These are phyloP conservation scores for Rosa chinensis DNA, from an alignment of 306 rosid species.

Conservation along the genomic window DNA sequence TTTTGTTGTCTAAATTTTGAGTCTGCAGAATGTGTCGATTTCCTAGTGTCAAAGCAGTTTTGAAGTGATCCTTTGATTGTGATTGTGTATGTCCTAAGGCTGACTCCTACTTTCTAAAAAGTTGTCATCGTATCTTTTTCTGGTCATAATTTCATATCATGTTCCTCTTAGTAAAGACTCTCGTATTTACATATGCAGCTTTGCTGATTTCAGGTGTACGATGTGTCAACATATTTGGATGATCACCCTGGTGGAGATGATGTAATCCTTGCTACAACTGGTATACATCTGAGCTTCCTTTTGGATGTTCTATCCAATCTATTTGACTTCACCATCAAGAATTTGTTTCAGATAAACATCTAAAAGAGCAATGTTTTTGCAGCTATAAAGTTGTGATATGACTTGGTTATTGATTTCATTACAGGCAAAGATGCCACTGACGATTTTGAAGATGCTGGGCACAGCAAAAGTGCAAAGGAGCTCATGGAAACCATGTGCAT, in stretches of 20 bases:
- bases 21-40: background rate
- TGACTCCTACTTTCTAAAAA: background rate
- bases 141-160: background rate
- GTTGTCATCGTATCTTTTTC: background rate
- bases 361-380: constrained; percentile 9
- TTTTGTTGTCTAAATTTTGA: background rate
- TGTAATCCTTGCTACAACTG: constrained; percentile 63
- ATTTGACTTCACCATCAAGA: background rate
- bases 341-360: constrained; percentile 11
- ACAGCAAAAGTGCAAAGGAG: constrained; percentile 69
- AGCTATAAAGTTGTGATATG: constrained; percentile 18
- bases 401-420: constrained; percentile 18
- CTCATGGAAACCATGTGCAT: constrained; percentile 62
- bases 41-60: background rate
- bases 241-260: constrained; percentile 98
- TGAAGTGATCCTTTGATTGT: background rate
- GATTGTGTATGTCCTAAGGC: background rate
- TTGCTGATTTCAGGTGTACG: constrained; percentile 58
- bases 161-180: background rate
- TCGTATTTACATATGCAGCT: background rate
- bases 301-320: background rate
- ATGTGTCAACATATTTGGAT: constrained; percentile 73
- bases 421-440: constrained; percentile 84
- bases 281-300: constrained; percentile 40
- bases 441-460: constrained; percentile 96